Evolutionary conservation across 2,329 filamentous ascomycete species (phyloP), one percentile per base, ranked within the genome.

Genomic region (Polytolypa hystricis): DNA sequence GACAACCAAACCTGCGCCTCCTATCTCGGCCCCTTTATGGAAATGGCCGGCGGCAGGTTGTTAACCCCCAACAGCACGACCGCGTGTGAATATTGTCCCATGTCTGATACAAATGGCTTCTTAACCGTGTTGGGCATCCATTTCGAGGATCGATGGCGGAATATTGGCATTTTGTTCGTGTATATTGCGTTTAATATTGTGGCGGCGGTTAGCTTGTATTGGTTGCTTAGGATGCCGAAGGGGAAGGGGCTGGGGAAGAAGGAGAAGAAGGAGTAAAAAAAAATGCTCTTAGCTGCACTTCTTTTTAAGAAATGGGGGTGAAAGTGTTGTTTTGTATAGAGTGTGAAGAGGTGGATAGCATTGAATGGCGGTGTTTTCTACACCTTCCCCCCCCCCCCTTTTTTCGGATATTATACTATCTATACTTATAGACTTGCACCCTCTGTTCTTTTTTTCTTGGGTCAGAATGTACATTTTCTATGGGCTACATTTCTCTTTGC

Each of bases 161-260:
- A 84, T 51, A 83, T 76, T 40, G 81, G 79, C 1, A 65, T 84
- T 27, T 61, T 84, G 49, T 84, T 77, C 71, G 75, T 65, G 0
- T 84, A 71, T 47, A 69, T 84, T 26, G 41, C 60, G 0, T 80
- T 83, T 55, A 81, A 84, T 47, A 67, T 81, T 26, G 56, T 58
- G 26, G 60, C 68, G 2, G 76, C 78, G 0, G 61, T 81, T 2
- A 43, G 65, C 8, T 56, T 77, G 1, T 84, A 84, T 56, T 84
- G 72, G 54, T 45, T 75, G 14, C 73, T 77, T 48, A 60, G 77
- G 10, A 74, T 80, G 3, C 62, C 62, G 3, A 64, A 64, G 51
- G n/a, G n/a, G n/a, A 44, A 39, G 32, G 28, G 27, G 12, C 19
- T 21, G 23, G 17, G 28, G n/a, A 42, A 39, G 33, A 42, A 43